These are phyloP conservation scores for Starmerella roubikii DNA, from an alignment of 805 yeast genomes.

Conservation along the genomic window DNA sequence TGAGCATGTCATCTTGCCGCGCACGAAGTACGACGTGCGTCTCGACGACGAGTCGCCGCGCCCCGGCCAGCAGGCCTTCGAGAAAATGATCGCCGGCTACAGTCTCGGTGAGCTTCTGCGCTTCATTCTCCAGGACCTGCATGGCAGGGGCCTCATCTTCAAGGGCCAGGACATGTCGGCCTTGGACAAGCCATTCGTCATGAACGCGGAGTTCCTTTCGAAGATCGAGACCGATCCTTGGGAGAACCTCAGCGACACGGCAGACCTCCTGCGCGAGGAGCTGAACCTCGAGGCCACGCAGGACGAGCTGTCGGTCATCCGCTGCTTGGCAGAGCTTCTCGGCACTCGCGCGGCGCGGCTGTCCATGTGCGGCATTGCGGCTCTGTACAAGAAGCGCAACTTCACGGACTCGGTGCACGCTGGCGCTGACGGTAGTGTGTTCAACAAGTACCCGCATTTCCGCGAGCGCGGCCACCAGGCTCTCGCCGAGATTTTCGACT, in stretches of 20 bases:
- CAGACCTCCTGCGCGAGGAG: conserved; percentile 44
- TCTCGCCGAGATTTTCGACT: conserved; percentile 75
- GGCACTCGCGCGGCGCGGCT: conserved; percentile 90
- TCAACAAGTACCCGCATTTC: conserved; percentile 86
- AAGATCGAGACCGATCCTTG: conserved; percentile 78
- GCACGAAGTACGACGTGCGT: conserved; percentile 72
- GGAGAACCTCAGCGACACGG: conserved; percentile 67
- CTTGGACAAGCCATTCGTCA: conserved; percentile 49
- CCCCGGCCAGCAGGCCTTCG: conserved; percentile 91
- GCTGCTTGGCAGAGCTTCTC: conserved; percentile 69
- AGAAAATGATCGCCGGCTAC: conserved; percentile 95
- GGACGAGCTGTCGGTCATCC: conserved; percentile 69
- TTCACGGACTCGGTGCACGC: conserved; percentile 49
- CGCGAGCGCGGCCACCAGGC: conserved; percentile 79
- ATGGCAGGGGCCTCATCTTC: conserved; percentile 53
- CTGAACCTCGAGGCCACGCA: conserved; percentile 54
- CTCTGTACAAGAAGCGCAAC: conserved; percentile 76
- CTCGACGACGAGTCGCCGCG: conserved; percentile 83
- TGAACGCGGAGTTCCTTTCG: conserved; percentile 86
- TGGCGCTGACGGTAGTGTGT: conserved; percentile 97
- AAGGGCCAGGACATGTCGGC: conserved; percentile 51
- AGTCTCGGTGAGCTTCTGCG: conserved; percentile 88
- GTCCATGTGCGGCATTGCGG: conserved; percentile 90
- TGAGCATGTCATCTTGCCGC: conserved; percentile 69
- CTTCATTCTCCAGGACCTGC: conserved; percentile 60